Conservation (phyloP, 495 filamentous ascomycete species). For the Penicillium maclennaniae region DNA sequence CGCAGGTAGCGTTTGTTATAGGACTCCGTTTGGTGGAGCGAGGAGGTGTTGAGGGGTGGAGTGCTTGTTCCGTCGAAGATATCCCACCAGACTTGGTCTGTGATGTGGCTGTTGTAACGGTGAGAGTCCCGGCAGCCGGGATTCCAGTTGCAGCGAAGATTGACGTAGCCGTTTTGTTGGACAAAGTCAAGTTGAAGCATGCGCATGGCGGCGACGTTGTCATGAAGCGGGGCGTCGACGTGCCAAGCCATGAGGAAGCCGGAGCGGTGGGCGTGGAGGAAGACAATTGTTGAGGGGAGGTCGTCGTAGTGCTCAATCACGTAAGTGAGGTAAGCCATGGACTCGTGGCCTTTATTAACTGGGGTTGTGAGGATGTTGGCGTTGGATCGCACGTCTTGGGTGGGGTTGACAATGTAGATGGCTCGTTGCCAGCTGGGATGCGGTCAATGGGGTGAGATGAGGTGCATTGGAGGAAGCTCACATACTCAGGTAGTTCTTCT, state of each 20-base stretch:
- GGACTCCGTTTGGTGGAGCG: constrained; percentile 10
- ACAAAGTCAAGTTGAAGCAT: constrained; percentile 48
- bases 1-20: constrained; percentile 18
- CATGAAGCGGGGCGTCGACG: constrained; percentile 51
- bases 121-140: constrained; percentile 54
- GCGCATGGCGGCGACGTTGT: constrained; percentile 52
- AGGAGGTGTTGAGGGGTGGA: constrained; percentile 39
- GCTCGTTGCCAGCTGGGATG: constrained; percentile 51
- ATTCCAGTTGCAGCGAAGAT: constrained; percentile 62
- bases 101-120: constrained; percentile 55
- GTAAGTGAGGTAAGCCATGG: constrained; percentile 70
- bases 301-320: constrained; percentile 67
- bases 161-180: constrained; percentile 58
- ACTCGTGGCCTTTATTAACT: constrained; percentile 72
- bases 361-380: constrained; percentile 30
- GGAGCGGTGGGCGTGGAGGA: constrained; percentile 62
- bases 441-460: background rate
- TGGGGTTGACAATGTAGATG: constrained; percentile 63
- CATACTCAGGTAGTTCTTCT: constrained; percentile 49
- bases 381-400: constrained; percentile 46
- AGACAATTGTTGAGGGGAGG: constrained; percentile 63
- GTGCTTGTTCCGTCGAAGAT: constrained; percentile 52
- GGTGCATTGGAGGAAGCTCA: background rate
- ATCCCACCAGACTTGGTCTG: constrained; percentile 50
- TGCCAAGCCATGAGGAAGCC: constrained; percentile 57